Percentiles rank a stretch among this genome's conserved stretches.
Evolutionary conservation across 225 moss, liverwort and hornwort species (phyloP).

Genomic region (Takakia lepidozioides): DNA sequence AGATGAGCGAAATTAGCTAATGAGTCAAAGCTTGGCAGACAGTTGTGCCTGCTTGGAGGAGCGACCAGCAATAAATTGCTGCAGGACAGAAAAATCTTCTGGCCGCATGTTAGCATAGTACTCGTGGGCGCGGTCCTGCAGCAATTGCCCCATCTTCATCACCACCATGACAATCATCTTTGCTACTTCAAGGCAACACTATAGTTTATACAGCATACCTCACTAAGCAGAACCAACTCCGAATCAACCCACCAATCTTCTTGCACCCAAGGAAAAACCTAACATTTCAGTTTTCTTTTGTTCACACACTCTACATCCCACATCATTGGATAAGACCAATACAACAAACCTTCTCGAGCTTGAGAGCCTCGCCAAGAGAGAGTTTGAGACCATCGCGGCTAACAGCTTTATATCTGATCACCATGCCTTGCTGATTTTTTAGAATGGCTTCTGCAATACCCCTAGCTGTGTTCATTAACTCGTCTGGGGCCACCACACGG

Average conservation of each 20-base stretch:
- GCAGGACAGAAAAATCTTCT: slow-evolving; percentile 76
- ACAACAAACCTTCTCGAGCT: slow-evolving; percentile 64
- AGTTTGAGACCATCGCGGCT: slow-evolving; percentile 74
- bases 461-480: slow-evolving; percentile 58
- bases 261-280: too few species aligned
- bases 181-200: not conserved
- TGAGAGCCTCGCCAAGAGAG: slow-evolving; percentile 67
- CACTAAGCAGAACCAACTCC: too few species aligned
- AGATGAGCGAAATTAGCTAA: too few species aligned
- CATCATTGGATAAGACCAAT: not conserved
- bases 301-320: too few species aligned
- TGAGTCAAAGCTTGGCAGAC: slow-evolving; percentile 64
- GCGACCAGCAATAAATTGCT: slow-evolving; percentile 66
- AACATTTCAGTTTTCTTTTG: too few species aligned
- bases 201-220: not conserved
- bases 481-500: slow-evolving; percentile 63
- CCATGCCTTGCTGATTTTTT: slow-evolving; percentile 55
- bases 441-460: slow-evolving; percentile 73
- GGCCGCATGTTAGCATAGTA: slow-evolving; percentile 73
- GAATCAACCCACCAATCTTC: too few species aligned
- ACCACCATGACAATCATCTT: not conserved
- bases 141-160: not conserved
- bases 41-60: slow-evolving; percentile 33
- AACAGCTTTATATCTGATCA: slow-evolving; percentile 60
- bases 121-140: slow-evolving; percentile 65